Conservation (phyloP, 2,329 filamentous ascomycete species). For the Paecilomyces fulvus region DNA sequence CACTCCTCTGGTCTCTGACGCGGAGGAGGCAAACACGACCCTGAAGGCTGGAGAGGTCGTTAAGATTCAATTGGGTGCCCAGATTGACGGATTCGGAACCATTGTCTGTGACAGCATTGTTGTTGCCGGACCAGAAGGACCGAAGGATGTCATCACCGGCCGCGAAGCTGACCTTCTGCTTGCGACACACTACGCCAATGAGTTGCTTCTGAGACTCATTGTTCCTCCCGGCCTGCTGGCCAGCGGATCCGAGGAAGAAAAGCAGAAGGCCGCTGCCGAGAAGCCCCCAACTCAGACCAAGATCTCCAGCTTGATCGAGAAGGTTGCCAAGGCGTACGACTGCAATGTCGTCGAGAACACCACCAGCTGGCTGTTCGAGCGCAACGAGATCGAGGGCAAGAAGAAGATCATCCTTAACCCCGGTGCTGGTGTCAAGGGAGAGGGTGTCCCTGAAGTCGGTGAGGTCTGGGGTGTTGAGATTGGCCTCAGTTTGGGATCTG, state of each 20-base stretch:
- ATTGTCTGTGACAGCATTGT: conserved; percentile 93
- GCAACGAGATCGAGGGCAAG: conserved; percentile 93
- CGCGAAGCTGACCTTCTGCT: conserved; percentile 79
- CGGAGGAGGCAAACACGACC: conserved; percentile 69
- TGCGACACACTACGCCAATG: conserved; percentile 91
- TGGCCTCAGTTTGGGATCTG: conserved; percentile 78
- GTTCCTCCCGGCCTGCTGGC: conserved; percentile 80
- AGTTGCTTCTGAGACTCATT: conserved; percentile 85
- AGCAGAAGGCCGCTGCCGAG: conserved; percentile 75
- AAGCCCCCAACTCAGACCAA: conserved; percentile 78
- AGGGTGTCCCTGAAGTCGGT: conserved; percentile 76
- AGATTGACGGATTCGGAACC: conserved; percentile 94
- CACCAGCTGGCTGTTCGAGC: conserved; percentile 91
- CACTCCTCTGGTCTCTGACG: conserved; percentile 80
- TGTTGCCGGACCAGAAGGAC: conserved; percentile 54
- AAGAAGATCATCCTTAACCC: conserved; percentile 92
- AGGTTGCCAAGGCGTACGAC: conserved; percentile 82
- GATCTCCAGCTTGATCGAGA: conserved; percentile 82
- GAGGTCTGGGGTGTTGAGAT: conserved; percentile 98
- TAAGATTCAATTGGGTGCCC: conserved; percentile 98
- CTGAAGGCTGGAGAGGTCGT: conserved; percentile 79
- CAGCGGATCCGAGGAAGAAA: conserved; percentile 82
- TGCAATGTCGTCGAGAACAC: conserved; percentile 95
- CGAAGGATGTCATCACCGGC: conserved; percentile 59
- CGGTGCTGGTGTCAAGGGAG: conserved; percentile 79